Base-by-base conservation (phyloP, 148 eudicot species). In the Gaultheria prostrata region DNA sequence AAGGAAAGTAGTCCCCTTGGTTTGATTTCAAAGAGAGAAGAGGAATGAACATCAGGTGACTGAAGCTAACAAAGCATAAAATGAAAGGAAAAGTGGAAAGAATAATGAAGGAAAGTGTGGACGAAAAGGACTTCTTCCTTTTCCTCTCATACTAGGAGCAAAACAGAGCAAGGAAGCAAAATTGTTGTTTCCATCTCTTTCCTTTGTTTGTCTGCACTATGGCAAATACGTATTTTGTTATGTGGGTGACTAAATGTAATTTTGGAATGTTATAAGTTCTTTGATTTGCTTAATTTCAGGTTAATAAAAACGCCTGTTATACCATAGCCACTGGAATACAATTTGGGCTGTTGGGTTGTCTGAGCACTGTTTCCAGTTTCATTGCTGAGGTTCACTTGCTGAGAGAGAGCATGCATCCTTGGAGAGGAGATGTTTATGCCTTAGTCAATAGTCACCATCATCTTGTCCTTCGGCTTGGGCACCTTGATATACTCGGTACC, bases 351-450 rank as follows among this genome's bases (percentile, higher is more conserved):
- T 71, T 92, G 87, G 98, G 98, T 30, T 93, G 92, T 82, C 88
- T 96, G 61, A 94, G 99, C 87, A 94, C 99, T 8, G 99, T 96
- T 32, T 96, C 98, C 15, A 96, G 95, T 8, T 94, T 94, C 87
- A 87, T 96, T 82, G 95, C 95, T 2, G 99, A 96, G 83, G 92
- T 89, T 65, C 85, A 92, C 82, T 92, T 90, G 7, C 90, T 95
- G 94, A 89, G 92, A 81, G 85, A 81, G 82, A 93, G 96, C 84
- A 83, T 67, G 71, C 87, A 87, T 3, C 89, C 95, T 0, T 93
- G 95, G 98, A 90, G 95, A 85, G 97, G 98, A 14, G 89, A 94
- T 76, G 93, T 82, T 15, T 96, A 96, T 88, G 98, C 93, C 63
- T n/a, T 79, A 33, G 65, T 89, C 35, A 94, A 20, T 79, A 33